These are phyloP conservation scores for Didymella glomerata DNA, from an alignment of 2,329 filamentous ascomycete species.

Conservation along the genomic window DNA sequence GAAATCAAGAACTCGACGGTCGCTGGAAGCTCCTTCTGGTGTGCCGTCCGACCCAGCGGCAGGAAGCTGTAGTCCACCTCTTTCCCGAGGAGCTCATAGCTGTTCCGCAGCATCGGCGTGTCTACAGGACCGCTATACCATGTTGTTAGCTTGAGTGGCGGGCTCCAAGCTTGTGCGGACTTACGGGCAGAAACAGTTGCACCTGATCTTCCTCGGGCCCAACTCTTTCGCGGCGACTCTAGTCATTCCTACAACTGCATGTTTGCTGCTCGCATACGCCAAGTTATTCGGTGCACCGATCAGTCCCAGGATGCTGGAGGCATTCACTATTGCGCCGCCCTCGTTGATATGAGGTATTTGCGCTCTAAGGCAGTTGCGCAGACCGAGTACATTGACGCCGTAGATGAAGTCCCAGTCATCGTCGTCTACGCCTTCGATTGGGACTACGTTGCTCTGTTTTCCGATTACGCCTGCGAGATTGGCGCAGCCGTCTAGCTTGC, in stretches of 20 bases:
- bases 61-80: constrained; percentile 34
- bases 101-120: constrained; percentile 46
- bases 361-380: constrained; percentile 52
- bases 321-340: constrained; percentile 52
- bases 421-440: constrained; percentile 43
- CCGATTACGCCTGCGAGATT: constrained; percentile 59
- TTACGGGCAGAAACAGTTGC: constrained; percentile 50
- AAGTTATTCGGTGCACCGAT: constrained; percentile 52
- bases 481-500: constrained; percentile 51
- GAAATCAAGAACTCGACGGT: constrained; percentile 60
- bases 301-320: constrained; percentile 62
- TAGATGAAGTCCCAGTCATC: constrained; percentile 54
- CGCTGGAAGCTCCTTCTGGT: constrained; percentile 53
- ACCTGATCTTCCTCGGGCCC: constrained; percentile 46
- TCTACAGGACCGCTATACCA: constrained; percentile 40
- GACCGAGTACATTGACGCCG: constrained; percentile 50
- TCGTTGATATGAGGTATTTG: constrained; percentile 54
- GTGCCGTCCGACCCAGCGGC: constrained; percentile 36
- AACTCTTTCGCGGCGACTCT: constrained; percentile 52
- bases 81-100: constrained; percentile 28
- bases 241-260: constrained; percentile 54
- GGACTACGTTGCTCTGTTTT: constrained; percentile 30
- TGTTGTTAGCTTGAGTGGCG: neutral
- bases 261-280: constrained; percentile 52
- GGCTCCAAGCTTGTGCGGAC: constrained; percentile 15